These are phyloP conservation scores for Prosopis cineraria DNA, from an alignment of 306 rosid species.

Conservation along the genomic window DNA sequence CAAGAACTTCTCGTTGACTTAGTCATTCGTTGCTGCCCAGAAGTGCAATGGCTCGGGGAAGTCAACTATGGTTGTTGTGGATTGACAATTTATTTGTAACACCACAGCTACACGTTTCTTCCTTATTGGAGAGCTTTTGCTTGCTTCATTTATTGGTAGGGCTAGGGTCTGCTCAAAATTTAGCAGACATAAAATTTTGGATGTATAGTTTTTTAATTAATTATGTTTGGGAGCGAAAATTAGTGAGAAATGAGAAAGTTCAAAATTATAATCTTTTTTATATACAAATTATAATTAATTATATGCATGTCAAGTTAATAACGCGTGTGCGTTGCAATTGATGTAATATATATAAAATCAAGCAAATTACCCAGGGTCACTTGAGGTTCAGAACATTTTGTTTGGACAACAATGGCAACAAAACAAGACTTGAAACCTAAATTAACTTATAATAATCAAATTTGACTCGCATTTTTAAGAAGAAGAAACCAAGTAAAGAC, in stretches of 20 bases:
- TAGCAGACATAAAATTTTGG: background rate
- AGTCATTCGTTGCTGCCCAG: background rate
- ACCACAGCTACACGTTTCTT: background rate
- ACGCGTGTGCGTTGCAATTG: too few relatives aligned
- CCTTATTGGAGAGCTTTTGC: background rate
- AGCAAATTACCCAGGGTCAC: background rate
- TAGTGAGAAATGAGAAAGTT: background rate
- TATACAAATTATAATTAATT: background rate
- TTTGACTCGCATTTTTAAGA: too few relatives aligned
- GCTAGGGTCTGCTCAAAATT: background rate
- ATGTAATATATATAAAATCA: too few relatives aligned
- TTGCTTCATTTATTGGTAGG: background rate
- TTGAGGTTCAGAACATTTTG: background rate
- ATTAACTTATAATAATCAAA: too few relatives aligned
- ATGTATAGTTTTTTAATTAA: too few relatives aligned
- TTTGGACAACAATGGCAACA: background rate
- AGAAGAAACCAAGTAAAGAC: too few relatives aligned
- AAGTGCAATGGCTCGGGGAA: background rate
- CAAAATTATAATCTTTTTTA: background rate
- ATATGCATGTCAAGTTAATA: background rate
- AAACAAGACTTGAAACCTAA: background rate
- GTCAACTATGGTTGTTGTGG: background rate
- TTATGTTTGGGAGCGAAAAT: background rate
- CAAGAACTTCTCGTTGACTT: background rate
- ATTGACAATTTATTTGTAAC: background rate